Conservation (phyloP, 2,329 filamentous ascomycete genomes). For the Trichoderma sp. region DNA sequence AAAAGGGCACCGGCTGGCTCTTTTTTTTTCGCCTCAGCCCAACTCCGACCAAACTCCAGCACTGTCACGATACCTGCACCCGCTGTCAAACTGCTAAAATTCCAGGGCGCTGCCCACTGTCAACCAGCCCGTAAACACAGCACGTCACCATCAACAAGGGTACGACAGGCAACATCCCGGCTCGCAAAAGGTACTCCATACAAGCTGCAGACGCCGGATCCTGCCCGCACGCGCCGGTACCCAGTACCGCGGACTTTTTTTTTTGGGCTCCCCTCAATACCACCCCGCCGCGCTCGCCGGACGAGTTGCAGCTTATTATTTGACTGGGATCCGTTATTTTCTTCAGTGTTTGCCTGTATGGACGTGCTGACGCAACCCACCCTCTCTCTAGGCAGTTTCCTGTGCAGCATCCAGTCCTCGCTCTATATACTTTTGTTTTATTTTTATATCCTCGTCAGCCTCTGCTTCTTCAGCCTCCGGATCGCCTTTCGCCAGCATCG, state of each 20-base stretch:
- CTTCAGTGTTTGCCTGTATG: background rate
- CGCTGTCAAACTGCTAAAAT: background rate
- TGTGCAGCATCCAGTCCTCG: constrained; percentile 12
- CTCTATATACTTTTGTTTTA: constrained; percentile 4
- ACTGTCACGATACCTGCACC: background rate
- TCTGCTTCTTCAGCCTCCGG: background rate
- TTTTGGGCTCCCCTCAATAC: background rate
- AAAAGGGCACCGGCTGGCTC: background rate
- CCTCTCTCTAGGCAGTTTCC: background rate
- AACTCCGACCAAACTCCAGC: background rate
- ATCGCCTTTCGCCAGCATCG: background rate
- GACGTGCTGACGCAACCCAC: constrained; percentile 26
- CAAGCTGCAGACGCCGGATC: background rate
- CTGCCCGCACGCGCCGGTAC: background rate
- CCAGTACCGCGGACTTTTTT: constrained; percentile 1
- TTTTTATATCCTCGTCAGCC: background rate
- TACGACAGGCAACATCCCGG: background rate
- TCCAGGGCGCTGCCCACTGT: background rate
- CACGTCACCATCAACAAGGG: background rate
- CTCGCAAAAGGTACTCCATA: background rate
- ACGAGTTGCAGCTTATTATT: background rate
- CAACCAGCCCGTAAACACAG: background rate
- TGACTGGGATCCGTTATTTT: background rate
- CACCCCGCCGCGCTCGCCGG: background rate
- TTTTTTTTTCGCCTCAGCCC: background rate